Conservation (phyloP, 129 eudicot genomes). For the Kitagawia praeruptora region DNA sequence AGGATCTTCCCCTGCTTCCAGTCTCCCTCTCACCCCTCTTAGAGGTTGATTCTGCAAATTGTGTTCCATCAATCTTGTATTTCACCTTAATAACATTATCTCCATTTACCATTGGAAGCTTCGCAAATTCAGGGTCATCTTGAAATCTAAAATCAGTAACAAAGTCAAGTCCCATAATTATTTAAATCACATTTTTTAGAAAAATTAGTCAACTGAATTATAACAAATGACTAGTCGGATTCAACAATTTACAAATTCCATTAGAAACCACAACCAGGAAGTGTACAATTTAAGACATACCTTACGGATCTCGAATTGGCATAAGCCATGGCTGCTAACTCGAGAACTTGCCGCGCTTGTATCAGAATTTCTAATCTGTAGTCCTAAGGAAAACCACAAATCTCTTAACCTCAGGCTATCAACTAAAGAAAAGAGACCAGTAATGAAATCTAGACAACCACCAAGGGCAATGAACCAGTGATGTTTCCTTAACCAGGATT, state of each 20-base stretch:
- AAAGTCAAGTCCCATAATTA: not conserved
- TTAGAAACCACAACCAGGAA: not conserved
- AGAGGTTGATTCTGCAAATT: constrained; percentile 32
- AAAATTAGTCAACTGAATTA: not conserved
- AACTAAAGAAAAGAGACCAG: constrained; percentile 29
- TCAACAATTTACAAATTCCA: not conserved
- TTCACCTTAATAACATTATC: constrained; percentile 40
- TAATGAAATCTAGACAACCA: constrained; percentile 28
- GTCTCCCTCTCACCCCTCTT: constrained; percentile 30
- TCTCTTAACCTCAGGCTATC: not conserved
- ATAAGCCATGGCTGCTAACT: constrained; percentile 42
- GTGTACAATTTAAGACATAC: constrained; percentile 16
- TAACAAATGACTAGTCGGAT: not conserved
- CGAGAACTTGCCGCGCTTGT: constrained; percentile 11
- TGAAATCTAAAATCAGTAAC: constrained; percentile 41
- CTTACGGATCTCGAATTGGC: constrained; percentile 83
- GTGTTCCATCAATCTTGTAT: constrained; percentile 56
- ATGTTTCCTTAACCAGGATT: constrained; percentile 39
- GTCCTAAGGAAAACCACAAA: constrained; percentile 9
- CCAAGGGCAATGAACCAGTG: constrained; percentile 21
- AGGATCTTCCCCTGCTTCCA: constrained; percentile 24
- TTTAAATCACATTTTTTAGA: not conserved
- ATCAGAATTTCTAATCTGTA: constrained; percentile 19
- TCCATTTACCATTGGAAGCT: constrained; percentile 27
- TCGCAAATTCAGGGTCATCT: constrained; percentile 39